phyloP scores from a whole-genome alignment of 345 rosid genomes.

The Angophora floribunda region DNA sequence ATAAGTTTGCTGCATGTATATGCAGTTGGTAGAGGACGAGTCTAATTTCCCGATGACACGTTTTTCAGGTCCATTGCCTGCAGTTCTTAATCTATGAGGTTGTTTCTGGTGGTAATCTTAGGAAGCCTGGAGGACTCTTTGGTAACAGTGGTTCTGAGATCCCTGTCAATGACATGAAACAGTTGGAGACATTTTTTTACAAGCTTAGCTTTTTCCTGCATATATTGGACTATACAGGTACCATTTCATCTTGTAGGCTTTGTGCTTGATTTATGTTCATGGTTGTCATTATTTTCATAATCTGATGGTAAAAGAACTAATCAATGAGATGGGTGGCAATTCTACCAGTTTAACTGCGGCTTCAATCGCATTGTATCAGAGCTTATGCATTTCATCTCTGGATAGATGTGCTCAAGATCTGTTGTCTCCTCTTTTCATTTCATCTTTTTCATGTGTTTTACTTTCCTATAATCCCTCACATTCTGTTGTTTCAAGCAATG shows the following conservation, averaged over 20 bases:
- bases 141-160: conserved; percentile 98
- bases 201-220: conserved; percentile 97
- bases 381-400: neutral
- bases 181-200: conserved; percentile 91
- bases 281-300: neutral
- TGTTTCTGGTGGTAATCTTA: conserved; percentile 97
- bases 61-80: conserved; percentile 85
- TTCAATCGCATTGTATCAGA: neutral
- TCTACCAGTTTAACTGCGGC: neutral
- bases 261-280: neutral
- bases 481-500: neutral
- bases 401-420: neutral
- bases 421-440: neutral
- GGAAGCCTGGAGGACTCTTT: conserved; percentile 98
- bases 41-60: neutral
- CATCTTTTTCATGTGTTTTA: neutral
- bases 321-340: neutral
- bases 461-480: neutral
- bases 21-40: neutral
- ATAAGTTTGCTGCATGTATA: neutral
- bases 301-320: neutral
- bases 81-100: conserved; percentile 96
- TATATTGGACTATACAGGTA: conserved; percentile 91
- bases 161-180: conserved; percentile 89
- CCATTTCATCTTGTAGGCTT: neutral